A percentile compares a stretch with the other conserved stretches of the same genome.
Conservation (phyloP, 768 basidiomycete species). For the Auriscalpium orientale region DNA sequence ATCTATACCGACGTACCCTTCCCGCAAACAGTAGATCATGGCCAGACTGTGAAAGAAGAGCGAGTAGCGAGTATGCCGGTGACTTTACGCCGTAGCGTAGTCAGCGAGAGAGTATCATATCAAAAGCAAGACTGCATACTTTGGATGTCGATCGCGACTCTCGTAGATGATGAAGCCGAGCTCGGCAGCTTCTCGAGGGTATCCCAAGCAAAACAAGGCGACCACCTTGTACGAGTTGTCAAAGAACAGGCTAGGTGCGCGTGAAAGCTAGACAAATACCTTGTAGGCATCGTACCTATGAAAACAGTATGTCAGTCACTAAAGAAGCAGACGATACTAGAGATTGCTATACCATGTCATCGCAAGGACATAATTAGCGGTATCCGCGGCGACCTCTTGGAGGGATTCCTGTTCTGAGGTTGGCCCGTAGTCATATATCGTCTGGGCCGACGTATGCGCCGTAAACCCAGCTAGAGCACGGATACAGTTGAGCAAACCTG, state of each 20-base stretch:
- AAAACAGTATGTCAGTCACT: not conserved
- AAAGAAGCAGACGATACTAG: not conserved
- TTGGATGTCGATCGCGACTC: conserved; percentile 52
- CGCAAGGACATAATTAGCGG: conserved; percentile 43
- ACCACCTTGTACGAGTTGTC: conserved; percentile 36
- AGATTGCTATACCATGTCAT: conserved; percentile 46
- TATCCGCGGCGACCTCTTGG: conserved; percentile 32
- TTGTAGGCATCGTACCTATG: conserved; percentile 61
- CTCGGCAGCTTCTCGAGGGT: conserved; percentile 46
- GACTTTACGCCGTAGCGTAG: conserved; percentile 29
- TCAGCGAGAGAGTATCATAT: not conserved
- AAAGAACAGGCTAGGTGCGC: not conserved
- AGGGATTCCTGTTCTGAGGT: conserved; percentile 53
- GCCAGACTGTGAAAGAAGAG: conserved; percentile 68
- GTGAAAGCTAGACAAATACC: conserved; percentile 23
- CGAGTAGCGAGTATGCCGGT: conserved; percentile 60
- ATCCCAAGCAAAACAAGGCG: conserved; percentile 57
- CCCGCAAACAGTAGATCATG: conserved; percentile 51
- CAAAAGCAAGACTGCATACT: conserved; percentile 34
- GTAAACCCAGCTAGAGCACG: conserved; percentile 61
- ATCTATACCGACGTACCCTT: conserved; percentile 30
- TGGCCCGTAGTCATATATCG: conserved; percentile 51
- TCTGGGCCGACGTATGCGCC: conserved; percentile 36
- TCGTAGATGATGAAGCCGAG: conserved; percentile 59
- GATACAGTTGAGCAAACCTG: conserved; percentile 55